Evolutionary conservation across 1,139 yeast genomes (phyloP).

Genomic region (Candida dubliniensis): DNA sequence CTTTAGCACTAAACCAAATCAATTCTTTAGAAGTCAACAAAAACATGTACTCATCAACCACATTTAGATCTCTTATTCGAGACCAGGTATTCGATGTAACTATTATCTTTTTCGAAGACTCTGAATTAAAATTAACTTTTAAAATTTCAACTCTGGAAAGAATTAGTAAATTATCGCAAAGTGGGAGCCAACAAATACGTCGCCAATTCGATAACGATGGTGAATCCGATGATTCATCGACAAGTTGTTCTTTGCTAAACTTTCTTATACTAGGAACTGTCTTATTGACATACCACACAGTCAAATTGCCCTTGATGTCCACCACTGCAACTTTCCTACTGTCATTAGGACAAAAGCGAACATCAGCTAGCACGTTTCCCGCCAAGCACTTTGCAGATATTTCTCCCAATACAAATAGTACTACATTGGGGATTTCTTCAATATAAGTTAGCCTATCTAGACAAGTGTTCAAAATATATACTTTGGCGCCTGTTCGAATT

Average conservation of each 20-base stretch:
- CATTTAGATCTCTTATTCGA: constrained; percentile 44
- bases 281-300: constrained; percentile 32
- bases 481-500: constrained; percentile 26
- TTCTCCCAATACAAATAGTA: constrained; percentile 25
- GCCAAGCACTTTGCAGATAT: constrained; percentile 21
- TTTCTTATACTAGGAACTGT: constrained; percentile 3
- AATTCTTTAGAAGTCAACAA: constrained; percentile 63
- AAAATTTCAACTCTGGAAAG: constrained; percentile 48
- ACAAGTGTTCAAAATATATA: constrained; percentile 22
- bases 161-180: constrained; percentile 32
- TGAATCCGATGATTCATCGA: constrained; percentile 36
- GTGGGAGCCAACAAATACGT: constrained; percentile 46
- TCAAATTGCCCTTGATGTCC: constrained; percentile 56
- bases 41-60: constrained; percentile 31
- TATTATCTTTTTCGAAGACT: constrained; percentile 27
- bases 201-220: constrained; percentile 60
- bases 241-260: background rate
- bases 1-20: constrained; percentile 41
- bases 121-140: constrained; percentile 24
- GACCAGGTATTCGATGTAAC: constrained; percentile 63
- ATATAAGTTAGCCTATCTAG: background rate
- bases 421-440: constrained; percentile 8
- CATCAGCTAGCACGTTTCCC: constrained; percentile 45
- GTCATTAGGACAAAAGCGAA: constrained; percentile 43
- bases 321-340: constrained; percentile 39